Conservation (phyloP, 2,329 filamentous ascomycete species). For the Fusarium haematococcum region DNA sequence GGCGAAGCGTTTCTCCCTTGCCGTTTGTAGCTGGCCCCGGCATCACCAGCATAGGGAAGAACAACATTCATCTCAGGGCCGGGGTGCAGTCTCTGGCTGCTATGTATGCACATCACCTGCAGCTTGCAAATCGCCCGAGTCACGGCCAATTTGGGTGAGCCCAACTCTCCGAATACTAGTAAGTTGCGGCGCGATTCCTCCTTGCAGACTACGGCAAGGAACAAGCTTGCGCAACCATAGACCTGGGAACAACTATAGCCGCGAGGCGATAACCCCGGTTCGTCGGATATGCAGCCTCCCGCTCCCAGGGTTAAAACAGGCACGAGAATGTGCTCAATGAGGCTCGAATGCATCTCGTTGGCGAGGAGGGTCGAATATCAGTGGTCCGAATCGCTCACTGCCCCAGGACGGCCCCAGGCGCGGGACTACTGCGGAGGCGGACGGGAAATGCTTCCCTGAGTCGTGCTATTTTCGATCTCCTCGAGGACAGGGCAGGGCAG, state of each 20-base stretch:
- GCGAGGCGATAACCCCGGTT: slow-evolving; percentile 26
- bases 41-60: neutral
- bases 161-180: slow-evolving; percentile 1
- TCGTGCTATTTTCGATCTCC: slow-evolving; percentile 10
- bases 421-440: neutral
- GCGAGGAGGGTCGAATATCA: slow-evolving; percentile 1
- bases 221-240: slow-evolving; percentile 31
- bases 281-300: slow-evolving; percentile 41
- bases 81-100: neutral
- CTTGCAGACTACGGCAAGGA: slow-evolving; percentile 32
- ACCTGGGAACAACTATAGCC: slow-evolving; percentile 27
- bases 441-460: slow-evolving; percentile 2
- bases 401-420: neutral
- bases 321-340: slow-evolving; percentile 9
- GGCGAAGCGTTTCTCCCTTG: neutral
- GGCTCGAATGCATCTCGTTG: slow-evolving; percentile 1
- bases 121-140: neutral
- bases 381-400: slow-evolving; percentile 15
- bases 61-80: neutral
- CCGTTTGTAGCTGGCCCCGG: neutral
- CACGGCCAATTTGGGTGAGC: neutral
- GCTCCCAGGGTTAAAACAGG: slow-evolving; percentile 12
- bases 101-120: neutral
- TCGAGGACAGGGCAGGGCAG: slow-evolving; percentile 1
- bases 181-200: slow-evolving; percentile 16